These are phyloP conservation scores for Penicillium sp. DNA, from an alignment of 2,329 filamentous ascomycete genomes.

Conservation along the genomic window DNA sequence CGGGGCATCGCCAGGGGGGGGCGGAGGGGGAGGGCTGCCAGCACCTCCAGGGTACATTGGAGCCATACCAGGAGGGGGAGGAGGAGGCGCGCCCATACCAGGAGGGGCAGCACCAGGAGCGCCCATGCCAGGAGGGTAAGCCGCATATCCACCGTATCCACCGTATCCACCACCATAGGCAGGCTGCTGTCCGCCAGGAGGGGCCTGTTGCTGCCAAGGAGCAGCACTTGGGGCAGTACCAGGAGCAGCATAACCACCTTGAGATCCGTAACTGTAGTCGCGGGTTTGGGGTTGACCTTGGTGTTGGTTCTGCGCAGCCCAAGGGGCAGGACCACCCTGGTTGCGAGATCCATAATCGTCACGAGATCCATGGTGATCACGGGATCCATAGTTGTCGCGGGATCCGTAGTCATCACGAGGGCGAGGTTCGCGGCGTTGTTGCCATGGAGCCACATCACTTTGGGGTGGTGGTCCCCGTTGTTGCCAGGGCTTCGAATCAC, in stretches of 20 bases:
- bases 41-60: conserved; percentile 40
- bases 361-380: conserved; percentile 3
- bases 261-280: conserved; percentile 43
- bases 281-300: conserved; percentile 47
- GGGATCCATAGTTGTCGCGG: conserved; percentile 40
- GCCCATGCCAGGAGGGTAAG: conserved; percentile 46
- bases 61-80: conserved; percentile 47
- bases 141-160: conserved; percentile 49
- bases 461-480: conserved; percentile 68
- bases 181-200: conserved; percentile 43
- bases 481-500: conserved; percentile 82
- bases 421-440: conserved; percentile 56
- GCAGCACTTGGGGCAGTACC: conserved; percentile 46
- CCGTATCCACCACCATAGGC: conserved; percentile 61
- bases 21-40: conserved; percentile 40
- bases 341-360: conserved; percentile 47
- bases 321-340: conserved; percentile 36
- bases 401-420: conserved; percentile 47
- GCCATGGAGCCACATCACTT: conserved; percentile 80
- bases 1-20: conserved; percentile 41
- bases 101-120: conserved; percentile 55
- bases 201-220: conserved; percentile 63
- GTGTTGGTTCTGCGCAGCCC: conserved; percentile 39
- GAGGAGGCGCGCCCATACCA: conserved; percentile 41
- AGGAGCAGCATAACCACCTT: conserved; percentile 42